Evolutionary conservation across 2,329 filamentous ascomycete genomes (phyloP).

Genomic region (Trichoderma koningiopsis): DNA sequence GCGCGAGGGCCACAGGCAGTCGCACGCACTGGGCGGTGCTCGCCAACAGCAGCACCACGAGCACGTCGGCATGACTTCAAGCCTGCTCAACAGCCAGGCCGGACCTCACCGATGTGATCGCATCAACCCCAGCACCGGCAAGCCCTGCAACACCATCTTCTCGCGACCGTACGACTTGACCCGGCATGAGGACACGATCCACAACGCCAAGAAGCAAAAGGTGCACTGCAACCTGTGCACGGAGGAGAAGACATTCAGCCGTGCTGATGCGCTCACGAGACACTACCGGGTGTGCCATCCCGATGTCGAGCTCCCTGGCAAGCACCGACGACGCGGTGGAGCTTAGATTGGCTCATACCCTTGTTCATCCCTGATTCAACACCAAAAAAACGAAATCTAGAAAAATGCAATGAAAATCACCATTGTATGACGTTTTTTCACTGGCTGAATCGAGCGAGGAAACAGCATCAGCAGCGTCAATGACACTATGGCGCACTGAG

Average conservation of each 20-base stretch:
- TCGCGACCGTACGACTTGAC: slow-evolving; percentile 96
- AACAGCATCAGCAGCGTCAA: slow-evolving; percentile 9
- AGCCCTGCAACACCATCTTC: slow-evolving; percentile 92
- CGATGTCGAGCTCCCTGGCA: slow-evolving; percentile 78
- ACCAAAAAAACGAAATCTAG: neutral
- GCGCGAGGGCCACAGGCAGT: slow-evolving; percentile 84
- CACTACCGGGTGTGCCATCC: slow-evolving; percentile 96
- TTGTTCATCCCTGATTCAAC: neutral
- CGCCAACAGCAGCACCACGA: slow-evolving; percentile 35
- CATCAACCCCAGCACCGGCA: slow-evolving; percentile 92
- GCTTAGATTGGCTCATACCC: slow-evolving; percentile 21
- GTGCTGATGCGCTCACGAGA: slow-evolving; percentile 89
- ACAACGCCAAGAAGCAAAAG: slow-evolving; percentile 92
- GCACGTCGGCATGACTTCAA: slow-evolving; percentile 49
- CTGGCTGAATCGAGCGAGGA: slow-evolving; percentile 28
- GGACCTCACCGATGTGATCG: slow-evolving; percentile 92
- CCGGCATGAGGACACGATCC: slow-evolving; percentile 94
- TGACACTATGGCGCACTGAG: slow-evolving; percentile 9
- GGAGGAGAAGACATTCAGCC: slow-evolving; percentile 95
- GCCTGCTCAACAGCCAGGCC: slow-evolving; percentile 78
- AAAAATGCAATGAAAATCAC: neutral
- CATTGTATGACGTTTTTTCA: slow-evolving; percentile 5
- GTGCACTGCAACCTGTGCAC: slow-evolving; percentile 90
- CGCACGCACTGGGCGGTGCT: slow-evolving; percentile 48
- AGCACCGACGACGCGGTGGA: slow-evolving; percentile 46